Percentiles rank a stretch among this genome's conserved stretches.
Conservation (phyloP, 768 basidiomycete species). For the Naganishia antarctica region DNA sequence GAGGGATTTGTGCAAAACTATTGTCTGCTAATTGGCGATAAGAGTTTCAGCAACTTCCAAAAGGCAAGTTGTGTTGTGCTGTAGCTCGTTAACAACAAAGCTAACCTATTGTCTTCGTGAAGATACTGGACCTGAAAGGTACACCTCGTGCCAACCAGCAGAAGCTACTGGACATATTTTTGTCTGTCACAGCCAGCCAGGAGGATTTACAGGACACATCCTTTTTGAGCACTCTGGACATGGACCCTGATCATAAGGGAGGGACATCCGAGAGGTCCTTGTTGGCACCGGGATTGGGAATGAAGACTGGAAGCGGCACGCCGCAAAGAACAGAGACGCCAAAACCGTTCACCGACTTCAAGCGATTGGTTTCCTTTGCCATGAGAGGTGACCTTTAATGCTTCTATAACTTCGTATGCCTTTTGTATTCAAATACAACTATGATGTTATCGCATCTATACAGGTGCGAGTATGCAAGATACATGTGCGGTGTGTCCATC, state of each 20-base stretch:
- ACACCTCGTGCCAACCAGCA: conserved; percentile 81
- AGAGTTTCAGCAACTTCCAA: conserved; percentile 95
- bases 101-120: not conserved
- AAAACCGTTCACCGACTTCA: conserved; percentile 82
- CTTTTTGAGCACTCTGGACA: conserved; percentile 87
- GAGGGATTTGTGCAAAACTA: conserved; percentile 96
- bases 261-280: not conserved
- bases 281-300: not conserved
- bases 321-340: conserved; percentile 54
- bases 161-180: conserved; percentile 80
- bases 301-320: conserved; percentile 23
- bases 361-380: conserved; percentile 83
- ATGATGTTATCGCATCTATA: not conserved
- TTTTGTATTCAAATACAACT: not conserved
- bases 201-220: conserved; percentile 81
- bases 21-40: conserved; percentile 85
- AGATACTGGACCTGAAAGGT: conserved; percentile 94
- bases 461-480: not conserved
- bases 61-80: conserved; percentile 58
- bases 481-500: conserved; percentile 2
- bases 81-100: not conserved
- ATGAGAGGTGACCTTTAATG: conserved; percentile 44
- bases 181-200: conserved; percentile 87
- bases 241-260: conserved; percentile 64
- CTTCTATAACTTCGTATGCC: too few relatives aligned